Evolutionary conservation across 2,329 filamentous ascomycete species (phyloP).

Genomic region (Fusarium lyarnte): DNA sequence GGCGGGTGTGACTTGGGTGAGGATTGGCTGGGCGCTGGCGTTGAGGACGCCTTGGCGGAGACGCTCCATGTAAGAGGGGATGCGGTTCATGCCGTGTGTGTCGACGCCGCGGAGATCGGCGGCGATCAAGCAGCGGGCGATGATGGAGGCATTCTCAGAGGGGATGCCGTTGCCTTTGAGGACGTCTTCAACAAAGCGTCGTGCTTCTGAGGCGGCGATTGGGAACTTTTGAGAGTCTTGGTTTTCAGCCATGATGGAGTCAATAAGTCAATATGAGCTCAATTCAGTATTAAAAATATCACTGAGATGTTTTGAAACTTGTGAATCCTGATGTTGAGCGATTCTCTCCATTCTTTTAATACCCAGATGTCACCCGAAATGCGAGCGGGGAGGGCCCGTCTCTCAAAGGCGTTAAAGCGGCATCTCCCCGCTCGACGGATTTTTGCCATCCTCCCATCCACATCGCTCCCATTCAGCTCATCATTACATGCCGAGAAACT

Average conservation of each 20-base stretch:
- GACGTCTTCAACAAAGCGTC: conserved; percentile 61
- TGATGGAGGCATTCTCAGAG: conserved; percentile 64
- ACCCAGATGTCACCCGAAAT: background rate
- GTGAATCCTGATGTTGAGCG: no score
- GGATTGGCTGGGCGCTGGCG: conserved; percentile 64
- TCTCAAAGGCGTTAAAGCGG: conserved; percentile 9
- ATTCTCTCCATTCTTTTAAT: conserved; percentile 4
- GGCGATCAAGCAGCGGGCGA: conserved; percentile 75
- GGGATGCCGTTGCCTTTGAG: conserved; percentile 71
- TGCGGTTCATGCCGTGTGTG: conserved; percentile 79
- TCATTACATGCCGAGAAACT: background rate
- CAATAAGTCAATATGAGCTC: background rate
- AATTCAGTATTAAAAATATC: background rate
- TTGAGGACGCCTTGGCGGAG: conserved; percentile 76
- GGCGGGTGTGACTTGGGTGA: conserved; percentile 73
- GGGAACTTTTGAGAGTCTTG: conserved; percentile 40
- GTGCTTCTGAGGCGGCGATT: conserved; percentile 53
- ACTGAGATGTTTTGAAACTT: background rate
- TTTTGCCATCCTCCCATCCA: conserved; percentile 18
- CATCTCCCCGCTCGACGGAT: conserved; percentile 24
- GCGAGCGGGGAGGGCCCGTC: conserved; percentile 18
- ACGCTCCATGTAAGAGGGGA: conserved; percentile 80
- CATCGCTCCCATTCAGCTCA: background rate
- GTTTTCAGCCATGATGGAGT: conserved; percentile 23
- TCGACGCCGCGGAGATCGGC: conserved; percentile 84